Evolutionary conservation across 2,329 filamentous ascomycete species (phyloP).

Genomic region (Neocucurbitaria cava): DNA sequence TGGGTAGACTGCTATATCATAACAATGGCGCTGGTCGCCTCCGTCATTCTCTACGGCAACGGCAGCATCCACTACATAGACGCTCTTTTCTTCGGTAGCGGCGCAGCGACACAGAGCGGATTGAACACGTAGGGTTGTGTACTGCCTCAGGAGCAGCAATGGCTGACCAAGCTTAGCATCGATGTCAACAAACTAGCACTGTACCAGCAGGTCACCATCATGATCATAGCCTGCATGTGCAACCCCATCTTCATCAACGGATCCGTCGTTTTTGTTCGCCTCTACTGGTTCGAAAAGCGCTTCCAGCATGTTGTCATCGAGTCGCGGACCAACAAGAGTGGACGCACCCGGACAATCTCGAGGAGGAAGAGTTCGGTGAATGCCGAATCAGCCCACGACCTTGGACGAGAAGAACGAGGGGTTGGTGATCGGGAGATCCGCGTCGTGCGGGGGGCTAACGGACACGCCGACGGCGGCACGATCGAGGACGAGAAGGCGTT

Average conservation of each 20-base stretch:
- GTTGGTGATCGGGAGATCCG: slow-evolving; percentile 71
- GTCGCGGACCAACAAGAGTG: slow-evolving; percentile 61
- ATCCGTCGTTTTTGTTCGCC: slow-evolving; percentile 85
- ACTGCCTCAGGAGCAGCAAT: not conserved
- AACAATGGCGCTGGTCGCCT: slow-evolving; percentile 73
- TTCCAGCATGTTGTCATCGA: slow-evolving; percentile 85
- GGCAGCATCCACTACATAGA: slow-evolving; percentile 79
- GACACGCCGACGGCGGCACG: slow-evolving; percentile 61
- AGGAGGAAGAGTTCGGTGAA: slow-evolving; percentile 57
- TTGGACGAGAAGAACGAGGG: slow-evolving; percentile 64
- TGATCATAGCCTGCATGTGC: slow-evolving; percentile 46
- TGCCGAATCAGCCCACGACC: slow-evolving; percentile 52
- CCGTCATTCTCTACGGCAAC: slow-evolving; percentile 75
- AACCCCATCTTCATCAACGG: slow-evolving; percentile 57
- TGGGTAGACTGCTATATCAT: slow-evolving; percentile 79
- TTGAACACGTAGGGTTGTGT: slow-evolving; percentile 71
- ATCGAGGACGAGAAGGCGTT: slow-evolving; percentile 58
- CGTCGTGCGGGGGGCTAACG: slow-evolving; percentile 66
- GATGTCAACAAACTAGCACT: slow-evolving; percentile 56
- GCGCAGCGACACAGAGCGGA: slow-evolving; percentile 88
- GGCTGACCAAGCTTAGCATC: slow-evolving; percentile 46
- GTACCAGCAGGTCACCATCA: slow-evolving; percentile 61
- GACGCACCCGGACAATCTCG: slow-evolving; percentile 69
- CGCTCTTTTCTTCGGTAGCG: slow-evolving; percentile 85
- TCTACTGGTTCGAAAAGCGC: slow-evolving; percentile 98